These are phyloP conservation scores for Rubroboletus pulcherrimus DNA, from an alignment of 768 basidiomycete genomes.

Conservation along the genomic window DNA sequence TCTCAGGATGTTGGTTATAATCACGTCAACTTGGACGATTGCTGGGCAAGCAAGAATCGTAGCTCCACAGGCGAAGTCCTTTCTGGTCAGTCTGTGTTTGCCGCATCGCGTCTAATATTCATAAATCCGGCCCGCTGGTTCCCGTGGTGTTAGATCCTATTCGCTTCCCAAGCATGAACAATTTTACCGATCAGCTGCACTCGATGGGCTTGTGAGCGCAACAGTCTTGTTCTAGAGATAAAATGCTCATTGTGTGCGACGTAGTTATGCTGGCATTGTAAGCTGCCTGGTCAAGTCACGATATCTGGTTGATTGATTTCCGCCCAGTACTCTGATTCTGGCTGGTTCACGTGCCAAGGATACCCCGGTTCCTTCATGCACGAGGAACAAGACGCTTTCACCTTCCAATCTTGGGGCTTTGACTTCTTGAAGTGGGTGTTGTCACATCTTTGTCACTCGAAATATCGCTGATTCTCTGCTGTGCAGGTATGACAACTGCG, in stretches of 20 bases:
- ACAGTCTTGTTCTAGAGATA: background rate
- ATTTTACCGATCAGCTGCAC: conserved; percentile 51
- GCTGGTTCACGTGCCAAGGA: conserved; percentile 60
- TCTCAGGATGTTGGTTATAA: conserved; percentile 53
- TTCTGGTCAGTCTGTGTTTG: conserved; percentile 38
- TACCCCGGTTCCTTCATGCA: conserved; percentile 63
- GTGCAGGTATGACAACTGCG: conserved; percentile 57
- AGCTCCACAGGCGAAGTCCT: conserved; percentile 49
- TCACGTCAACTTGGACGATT: conserved; percentile 61
- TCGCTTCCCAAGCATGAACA: conserved; percentile 55
- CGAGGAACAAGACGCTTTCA: conserved; percentile 55
- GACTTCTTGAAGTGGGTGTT: conserved; percentile 55
- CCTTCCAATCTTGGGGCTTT: conserved; percentile 61
- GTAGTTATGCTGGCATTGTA: conserved; percentile 60
- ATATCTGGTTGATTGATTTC: background rate
- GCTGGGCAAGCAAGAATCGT: conserved; percentile 56
- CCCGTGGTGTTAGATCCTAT: conserved; percentile 35
- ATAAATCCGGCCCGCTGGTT: background rate
- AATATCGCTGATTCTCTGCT: background rate
- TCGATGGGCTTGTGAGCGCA: conserved; percentile 49
- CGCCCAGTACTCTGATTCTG: conserved; percentile 58
- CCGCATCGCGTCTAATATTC: background rate
- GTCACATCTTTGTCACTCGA: background rate
- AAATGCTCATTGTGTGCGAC: conserved; percentile 2
- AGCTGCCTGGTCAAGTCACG: conserved; percentile 12